A percentile compares a stretch with the other conserved stretches of the same genome.
phyloP scores from a whole-genome alignment of 2,329 filamentous ascomycete genomes.

The Sporothrix sp. region DNA sequence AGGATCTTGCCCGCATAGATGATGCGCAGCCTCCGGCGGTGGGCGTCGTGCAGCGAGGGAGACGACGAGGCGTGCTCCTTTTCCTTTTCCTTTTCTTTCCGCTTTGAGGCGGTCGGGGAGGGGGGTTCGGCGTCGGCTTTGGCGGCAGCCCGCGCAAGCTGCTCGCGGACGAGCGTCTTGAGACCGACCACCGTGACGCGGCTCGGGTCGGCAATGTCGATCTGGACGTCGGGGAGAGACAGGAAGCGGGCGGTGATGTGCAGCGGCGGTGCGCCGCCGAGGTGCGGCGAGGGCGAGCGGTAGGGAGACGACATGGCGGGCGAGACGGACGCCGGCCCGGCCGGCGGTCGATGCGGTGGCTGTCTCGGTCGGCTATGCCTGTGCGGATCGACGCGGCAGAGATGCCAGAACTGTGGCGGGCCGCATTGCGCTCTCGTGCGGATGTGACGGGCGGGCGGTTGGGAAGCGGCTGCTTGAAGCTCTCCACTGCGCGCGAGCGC shows the following conservation, averaged over 20 bases:
- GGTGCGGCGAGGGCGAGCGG: neutral
- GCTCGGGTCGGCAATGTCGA: constrained; percentile 61
- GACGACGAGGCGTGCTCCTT: neutral
- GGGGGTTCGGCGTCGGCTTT: constrained; percentile 41
- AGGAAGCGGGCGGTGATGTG: constrained; percentile 86
- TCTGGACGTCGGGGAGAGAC: constrained; percentile 69
- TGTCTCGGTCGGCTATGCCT: neutral
- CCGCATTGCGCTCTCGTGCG: no score
- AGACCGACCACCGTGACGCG: constrained; percentile 66
- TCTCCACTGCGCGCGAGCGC: no score
- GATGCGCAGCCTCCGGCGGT: constrained; percentile 66
- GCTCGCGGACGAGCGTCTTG: constrained; percentile 69
- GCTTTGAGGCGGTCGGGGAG: constrained; percentile 19
- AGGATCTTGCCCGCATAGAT: constrained; percentile 86
- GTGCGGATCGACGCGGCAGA: neutral
- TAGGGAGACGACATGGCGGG: neutral
- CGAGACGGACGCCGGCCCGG: neutral
- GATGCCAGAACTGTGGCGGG: no score
- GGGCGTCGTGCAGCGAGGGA: constrained; percentile 13
- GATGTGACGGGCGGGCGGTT: no score
- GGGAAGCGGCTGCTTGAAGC: no score
- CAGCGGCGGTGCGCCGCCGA: constrained; percentile 34
- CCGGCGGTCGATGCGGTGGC: neutral
- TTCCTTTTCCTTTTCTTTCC: neutral
- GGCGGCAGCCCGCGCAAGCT: constrained; percentile 35